Evolutionary conservation across 192 early-diverging fungal species (phyloP).

Genomic region (Coemansia umbellata): DNA sequence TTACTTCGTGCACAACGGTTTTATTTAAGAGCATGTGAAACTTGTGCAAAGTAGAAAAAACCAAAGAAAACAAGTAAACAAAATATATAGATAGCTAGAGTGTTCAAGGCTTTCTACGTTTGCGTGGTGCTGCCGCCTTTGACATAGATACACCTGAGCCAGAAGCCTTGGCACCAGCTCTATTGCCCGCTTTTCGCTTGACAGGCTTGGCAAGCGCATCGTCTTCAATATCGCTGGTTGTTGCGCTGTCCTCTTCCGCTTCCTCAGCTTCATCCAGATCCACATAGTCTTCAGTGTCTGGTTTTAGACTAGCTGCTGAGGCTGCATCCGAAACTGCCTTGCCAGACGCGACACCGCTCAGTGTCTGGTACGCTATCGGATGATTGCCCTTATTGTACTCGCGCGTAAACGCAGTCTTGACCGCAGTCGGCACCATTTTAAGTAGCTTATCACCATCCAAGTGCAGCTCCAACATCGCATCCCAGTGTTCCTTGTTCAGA

Average conservation of each 20-base stretch:
- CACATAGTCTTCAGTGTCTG: conserved; percentile 26
- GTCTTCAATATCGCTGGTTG: conserved; percentile 6
- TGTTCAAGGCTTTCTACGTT: conserved; percentile 22
- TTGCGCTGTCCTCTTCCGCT: conserved; percentile 11
- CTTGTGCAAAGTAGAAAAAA: too few relatives aligned
- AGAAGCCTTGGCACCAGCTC: conserved; percentile 7
- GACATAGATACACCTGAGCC: too few relatives aligned
- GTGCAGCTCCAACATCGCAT: conserved; percentile 79
- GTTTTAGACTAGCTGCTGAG: conserved; percentile 5
- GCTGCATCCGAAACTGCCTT: conserved; percentile 11
- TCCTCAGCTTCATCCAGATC: conserved; percentile 21
- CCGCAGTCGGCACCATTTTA: conserved; percentile 56
- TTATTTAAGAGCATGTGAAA: too few relatives aligned
- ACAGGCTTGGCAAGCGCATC: conserved; percentile 16
- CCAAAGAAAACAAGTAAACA: too few relatives aligned
- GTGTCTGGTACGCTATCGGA: conserved; percentile 29
- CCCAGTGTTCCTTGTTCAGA: conserved; percentile 82
- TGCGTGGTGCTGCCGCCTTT: conserved; percentile 15
- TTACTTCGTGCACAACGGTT: too few relatives aligned
- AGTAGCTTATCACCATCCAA: conserved; percentile 54
- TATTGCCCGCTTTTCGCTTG: conserved; percentile 4
- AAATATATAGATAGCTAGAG: conserved; percentile 1
- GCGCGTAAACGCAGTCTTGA: conserved; percentile 79
- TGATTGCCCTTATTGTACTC: conserved; percentile 53
- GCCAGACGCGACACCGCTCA: conserved; percentile 8